Evolutionary conservation across 495 filamentous ascomycete species (phyloP), one percentile per base, ranked within the genome.

Genomic region (Podospora appendiculata): DNA sequence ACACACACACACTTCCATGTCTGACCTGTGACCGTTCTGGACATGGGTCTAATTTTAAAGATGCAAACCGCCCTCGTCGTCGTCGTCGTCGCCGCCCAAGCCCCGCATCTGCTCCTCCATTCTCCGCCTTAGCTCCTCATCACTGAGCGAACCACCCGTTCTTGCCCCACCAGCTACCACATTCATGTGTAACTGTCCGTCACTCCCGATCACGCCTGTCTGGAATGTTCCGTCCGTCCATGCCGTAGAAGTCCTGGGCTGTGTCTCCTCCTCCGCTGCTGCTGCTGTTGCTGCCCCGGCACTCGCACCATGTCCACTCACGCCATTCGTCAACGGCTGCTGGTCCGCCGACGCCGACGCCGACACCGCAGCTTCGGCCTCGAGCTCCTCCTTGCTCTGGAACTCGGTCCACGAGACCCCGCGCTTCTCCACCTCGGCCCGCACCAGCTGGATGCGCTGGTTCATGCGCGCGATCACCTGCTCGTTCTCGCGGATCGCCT

Each of bases 401-500:
- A 78, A 70, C 60, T 87, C 84, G 48, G 75, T 67, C 89, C 88
- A 94, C 56, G 62, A 72, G 65, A 83, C 69, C 3, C 90, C 90
- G 17, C 90, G 76, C 32, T 68, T 58, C 72, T 95, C 89, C 3
- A 93, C 81, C 74, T 96, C 90, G 50, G 52, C 64, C 63, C 79
- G 83, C 51, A 95, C 65, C 42, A 92, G 61, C 42, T 53, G 64
- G 57, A 95, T 78, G 58, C 90, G 74, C 71, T 82, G 81, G 46
- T 79, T 72, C 85, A 92, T 92, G 46, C 87, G 75, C 39, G 52
- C 67, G 36, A 92, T 82, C 43, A 95, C 89, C 6, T 69, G 68
- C 56, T 86, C 75, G 66, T 95, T 96, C 71, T 96, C 90, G 40
- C 38, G 59, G 67, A 84, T 85, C 34, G 88, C 75, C 63, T 91